Conservation (phyloP, 495 filamentous ascomycete genomes). For the Neurospora hispaniola region DNA sequence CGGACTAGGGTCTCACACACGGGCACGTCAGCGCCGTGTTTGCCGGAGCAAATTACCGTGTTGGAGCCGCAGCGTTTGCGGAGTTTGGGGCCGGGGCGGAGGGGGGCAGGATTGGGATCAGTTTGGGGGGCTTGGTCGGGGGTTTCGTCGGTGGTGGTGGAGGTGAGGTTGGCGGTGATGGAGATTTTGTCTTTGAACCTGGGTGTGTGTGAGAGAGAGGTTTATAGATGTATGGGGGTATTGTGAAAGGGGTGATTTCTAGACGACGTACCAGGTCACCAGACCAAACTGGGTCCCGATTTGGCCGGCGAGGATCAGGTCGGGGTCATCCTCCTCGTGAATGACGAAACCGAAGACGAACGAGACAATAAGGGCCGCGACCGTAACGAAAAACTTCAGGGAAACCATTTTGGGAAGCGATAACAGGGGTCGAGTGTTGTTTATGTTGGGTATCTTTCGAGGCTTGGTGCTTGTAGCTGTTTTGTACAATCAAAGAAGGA, state of each 20-base stretch:
- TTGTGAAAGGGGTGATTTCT: background rate
- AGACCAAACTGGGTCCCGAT: background rate
- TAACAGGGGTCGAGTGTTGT: background rate
- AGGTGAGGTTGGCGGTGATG: background rate
- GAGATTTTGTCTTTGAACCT: background rate
- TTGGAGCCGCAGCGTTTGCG: background rate
- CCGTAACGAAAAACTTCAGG: background rate
- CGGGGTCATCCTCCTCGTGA: background rate
- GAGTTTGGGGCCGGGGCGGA: background rate
- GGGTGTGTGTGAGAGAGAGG: background rate
- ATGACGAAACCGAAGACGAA: background rate
- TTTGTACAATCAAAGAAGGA: background rate
- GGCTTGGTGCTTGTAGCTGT: background rate
- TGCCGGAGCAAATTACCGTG: background rate
- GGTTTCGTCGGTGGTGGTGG: background rate
- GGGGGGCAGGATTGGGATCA: background rate
- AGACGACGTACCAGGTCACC: background rate
- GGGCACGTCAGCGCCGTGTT: background rate
- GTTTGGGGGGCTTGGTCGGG: background rate
- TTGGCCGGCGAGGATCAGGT: background rate
- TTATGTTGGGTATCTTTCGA: background rate
- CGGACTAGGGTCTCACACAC: background rate
- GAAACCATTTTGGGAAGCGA: background rate
- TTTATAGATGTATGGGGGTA: background rate
- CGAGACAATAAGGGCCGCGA: background rate